Conservation (phyloP, 1,284 basidiomycete genomes). For the Ustilago loliicola region DNA sequence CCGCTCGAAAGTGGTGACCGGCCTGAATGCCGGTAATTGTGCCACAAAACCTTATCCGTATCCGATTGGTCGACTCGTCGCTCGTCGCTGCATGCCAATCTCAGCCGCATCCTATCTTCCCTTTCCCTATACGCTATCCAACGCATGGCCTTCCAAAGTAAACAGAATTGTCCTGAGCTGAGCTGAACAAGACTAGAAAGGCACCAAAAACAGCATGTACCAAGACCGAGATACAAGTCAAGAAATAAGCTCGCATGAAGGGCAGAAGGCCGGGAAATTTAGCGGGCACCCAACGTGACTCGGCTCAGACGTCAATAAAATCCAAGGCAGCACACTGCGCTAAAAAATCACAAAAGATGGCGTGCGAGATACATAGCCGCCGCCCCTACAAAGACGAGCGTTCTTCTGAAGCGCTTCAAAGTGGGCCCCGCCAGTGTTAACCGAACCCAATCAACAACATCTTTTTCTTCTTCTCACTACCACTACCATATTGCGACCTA, state of each 20-base stretch:
- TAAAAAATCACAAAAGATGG: slow-evolving; percentile 11
- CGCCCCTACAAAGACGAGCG: not conserved
- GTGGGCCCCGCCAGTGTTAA: not conserved
- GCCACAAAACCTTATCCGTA: not conserved
- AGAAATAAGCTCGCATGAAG: not conserved
- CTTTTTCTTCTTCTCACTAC: not conserved
- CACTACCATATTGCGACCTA: not conserved
- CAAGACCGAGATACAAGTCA: too few relatives aligned
- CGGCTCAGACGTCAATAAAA: not conserved
- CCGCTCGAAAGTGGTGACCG: not conserved
- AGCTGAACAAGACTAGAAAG: not conserved
- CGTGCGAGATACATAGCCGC: slow-evolving; percentile 26
- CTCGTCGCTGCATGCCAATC: not conserved
- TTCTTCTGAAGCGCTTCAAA: slow-evolving; percentile 4
- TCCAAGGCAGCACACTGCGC: slow-evolving; percentile 1
- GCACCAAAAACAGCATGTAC: not conserved
- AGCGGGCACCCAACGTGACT: slow-evolving; percentile 22
- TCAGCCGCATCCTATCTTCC: not conserved
- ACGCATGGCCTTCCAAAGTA: not conserved
- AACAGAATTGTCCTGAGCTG: not conserved
- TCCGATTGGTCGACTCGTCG: slow-evolving; percentile 4
- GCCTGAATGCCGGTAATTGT: slow-evolving; percentile 6
- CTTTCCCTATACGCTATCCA: not conserved
- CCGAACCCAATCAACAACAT: not conserved
- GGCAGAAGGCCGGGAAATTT: slow-evolving; percentile 25